Base-by-base conservation (phyloP, 2,329 filamentous ascomycete genomes). In the Beauveria varroae region DNA sequence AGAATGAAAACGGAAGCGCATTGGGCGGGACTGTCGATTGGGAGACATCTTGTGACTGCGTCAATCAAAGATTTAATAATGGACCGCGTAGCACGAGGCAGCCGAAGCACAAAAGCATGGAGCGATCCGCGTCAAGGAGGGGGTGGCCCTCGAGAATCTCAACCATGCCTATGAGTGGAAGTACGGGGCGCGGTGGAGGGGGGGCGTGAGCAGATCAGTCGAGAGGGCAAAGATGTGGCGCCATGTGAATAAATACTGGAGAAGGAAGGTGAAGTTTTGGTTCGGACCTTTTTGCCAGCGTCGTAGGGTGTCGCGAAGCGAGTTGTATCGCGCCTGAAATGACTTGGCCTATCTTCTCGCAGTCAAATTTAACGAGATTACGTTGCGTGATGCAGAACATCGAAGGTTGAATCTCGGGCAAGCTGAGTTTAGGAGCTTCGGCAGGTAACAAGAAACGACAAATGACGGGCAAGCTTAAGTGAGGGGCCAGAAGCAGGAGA, bases 211-310 rank as follows among this genome's bases (percentile, higher is more conserved):
- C 26, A 44, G 47, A 52, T 52, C 55, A 47, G 55, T 26, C 28
- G 14, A 57, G 34, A 58, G 44, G 34, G 56, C 34, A 43, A 49
- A 50, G 56, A 51, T 57, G 55, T 49, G 44, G 55, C 44, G 46
- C 55, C 22, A 41, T 57, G 34, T 14, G 10, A 56, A 46, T 43
- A 44, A 56, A 46, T 43, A 55, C 54, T 47, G 28, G 26, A 57
- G 41, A 26, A 28, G 37, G 4, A 52, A 52, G 18, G 51, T 24
- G 49, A 24, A 26, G 24, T 24, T 30, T 24, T 51, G 8, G 22
- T 43, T 59, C 57, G 40, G 57, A 49, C 49, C 37, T 44, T 52
- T 58, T 52, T 41, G 16, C 26, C n/a, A 28, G 10, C 24, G 57
- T 59, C 4, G 18, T 24, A 52, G 43, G 52, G 37, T 43, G 34